Base-by-base conservation (phyloP, 2,329 filamentous ascomycete species). In the Fusarium duplospermum region DNA sequence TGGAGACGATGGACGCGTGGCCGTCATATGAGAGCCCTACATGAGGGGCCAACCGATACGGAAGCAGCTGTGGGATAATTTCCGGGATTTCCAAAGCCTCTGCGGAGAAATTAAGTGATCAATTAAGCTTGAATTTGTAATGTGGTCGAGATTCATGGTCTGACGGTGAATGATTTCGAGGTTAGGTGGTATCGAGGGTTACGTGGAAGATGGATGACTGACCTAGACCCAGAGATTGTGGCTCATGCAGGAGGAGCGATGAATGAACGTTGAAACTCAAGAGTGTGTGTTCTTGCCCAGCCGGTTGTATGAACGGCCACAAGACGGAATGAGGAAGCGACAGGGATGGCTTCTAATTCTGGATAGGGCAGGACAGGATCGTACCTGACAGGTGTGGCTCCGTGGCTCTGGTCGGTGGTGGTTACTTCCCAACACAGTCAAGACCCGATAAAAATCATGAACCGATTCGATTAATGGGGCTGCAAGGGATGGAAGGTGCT, bases 311-410 rank as follows among this genome's bases (percentile, higher is more conserved):
- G 52, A 56, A 56, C 52, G 29, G 29, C 52, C 31, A 22, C 29
- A 35, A 56, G 52, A 18, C 52, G 52, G 31, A 56, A 56, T 11
- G 13, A 16, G 52, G 31, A 56, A 35, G 52, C 4, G 20, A 18
- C 52, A 56, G 52, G 52, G 52, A 56, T 35, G 52, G 11, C 52
- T 38, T 42, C 70, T 72, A 73, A 70, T 72, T 67, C 47, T 69
- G 60, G 70, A 29, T 62, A 35, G 56, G 52, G 47, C 62, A 60
- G 50, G 50, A 40, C 22, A 11, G 52, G 60, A 50, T 56, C 27
- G 42, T 65, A 56, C 54, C 54, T 36, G 66, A 57, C 24, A 57
- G 36, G 29, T 47, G 36, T 50, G 54, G 11, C 31, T 36, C 45
- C 18, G 16, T 20, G 24, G 47, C 47, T 52, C 10, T 52, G 24